A percentile compares a stretch with the other conserved stretches of the same genome.
These are phyloP conservation scores for Vitis rupestris DNA, from an alignment of 164 flowering plant species.

Conservation along the genomic window DNA sequence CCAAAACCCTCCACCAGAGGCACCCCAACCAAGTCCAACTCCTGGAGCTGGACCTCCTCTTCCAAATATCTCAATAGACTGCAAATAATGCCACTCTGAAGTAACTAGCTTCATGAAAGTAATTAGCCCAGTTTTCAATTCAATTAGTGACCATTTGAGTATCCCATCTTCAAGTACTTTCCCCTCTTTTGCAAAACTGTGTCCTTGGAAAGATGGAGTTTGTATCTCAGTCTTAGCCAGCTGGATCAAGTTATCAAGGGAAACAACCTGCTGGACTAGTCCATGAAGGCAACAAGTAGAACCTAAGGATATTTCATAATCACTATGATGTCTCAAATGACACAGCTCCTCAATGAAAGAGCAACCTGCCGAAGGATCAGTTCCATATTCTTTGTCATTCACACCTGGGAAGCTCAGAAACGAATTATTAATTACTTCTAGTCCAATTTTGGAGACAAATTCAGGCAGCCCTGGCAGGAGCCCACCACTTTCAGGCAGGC, in stretches of 20 bases:
- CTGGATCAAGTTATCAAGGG: constrained; percentile 52
- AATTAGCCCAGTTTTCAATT: constrained; percentile 35
- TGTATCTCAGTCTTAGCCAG: constrained; percentile 33
- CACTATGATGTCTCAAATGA: constrained; percentile 41
- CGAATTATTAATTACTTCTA: constrained; percentile 51
- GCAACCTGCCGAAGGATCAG: constrained; percentile 15
- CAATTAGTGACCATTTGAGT: constrained; percentile 35
- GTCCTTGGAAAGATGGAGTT: constrained; percentile 11
- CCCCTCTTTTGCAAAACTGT: constrained; percentile 37
- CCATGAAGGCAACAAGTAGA: constrained; percentile 72
- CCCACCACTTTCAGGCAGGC: constrained; percentile 16
- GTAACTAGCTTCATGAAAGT: constrained; percentile 36
- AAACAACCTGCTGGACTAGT: constrained; percentile 38
- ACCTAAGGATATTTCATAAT: constrained; percentile 57
- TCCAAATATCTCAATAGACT: constrained; percentile 64
- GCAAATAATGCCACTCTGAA: constrained; percentile 50
- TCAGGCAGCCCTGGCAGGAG: constrained; percentile 65
- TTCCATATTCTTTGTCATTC: constrained; percentile 10
- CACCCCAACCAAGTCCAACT: constrained; percentile 93
- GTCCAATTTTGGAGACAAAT: constrained; percentile 70
- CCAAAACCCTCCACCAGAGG: constrained; percentile 91
- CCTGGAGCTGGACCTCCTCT: constrained; percentile 99
- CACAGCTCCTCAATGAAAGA: constrained; percentile 54
- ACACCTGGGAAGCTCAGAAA: constrained; percentile 34
- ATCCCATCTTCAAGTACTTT: constrained; percentile 60